Base-by-base conservation (phyloP, 345 rosid genomes). In the Citrus glauca region DNA sequence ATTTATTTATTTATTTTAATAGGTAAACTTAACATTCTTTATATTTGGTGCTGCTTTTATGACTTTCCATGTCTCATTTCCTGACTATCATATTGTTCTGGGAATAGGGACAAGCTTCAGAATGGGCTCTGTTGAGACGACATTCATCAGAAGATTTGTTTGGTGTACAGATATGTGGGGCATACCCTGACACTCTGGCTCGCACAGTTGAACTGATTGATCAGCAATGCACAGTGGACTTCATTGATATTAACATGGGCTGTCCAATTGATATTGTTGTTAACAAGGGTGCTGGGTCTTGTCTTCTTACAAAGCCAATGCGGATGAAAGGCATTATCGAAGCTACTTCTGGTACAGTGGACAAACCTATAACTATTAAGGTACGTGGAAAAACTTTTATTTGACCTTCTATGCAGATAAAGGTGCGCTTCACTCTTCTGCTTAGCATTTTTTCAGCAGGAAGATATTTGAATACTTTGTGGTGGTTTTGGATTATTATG, bases 161-260 rank as follows among this genome's bases (percentile, higher is more conserved):
- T 84, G 99, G 94, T n/a, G 98, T 96, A 64, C 98, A 94, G 84
- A 92, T 92, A 84, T 94, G 99, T 69, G 94, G 97, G 37, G 88
- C 95, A 64, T 86, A 80, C 80, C 94, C 97, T 27, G 98, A 96
- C 78, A 92, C 90, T 16, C 77, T 91, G 20, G 75, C 98, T 30
- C 92, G 89, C 8, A 79, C 91, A 3, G 94, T 92, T 77, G 97
- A 96, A 82, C 97, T 96, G 48, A 91, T 94, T 81, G 93, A 90
- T 64, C 84, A 85, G 79, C 93, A 92, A 80, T 96, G 99, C 79
- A 78, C 75, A 0, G 90, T 94, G 71, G 97, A 96, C 79, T 96
- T 96, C 82, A 92, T 96, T 82, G 97, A 96, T 82, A 94, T 96
- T 37, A 96, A 96, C 77, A 96, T 96, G 99, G 98, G 99, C 5